Evolutionary conservation across 768 basidiomycete genomes (phyloP).

Genomic region (Clavulina sp.): DNA sequence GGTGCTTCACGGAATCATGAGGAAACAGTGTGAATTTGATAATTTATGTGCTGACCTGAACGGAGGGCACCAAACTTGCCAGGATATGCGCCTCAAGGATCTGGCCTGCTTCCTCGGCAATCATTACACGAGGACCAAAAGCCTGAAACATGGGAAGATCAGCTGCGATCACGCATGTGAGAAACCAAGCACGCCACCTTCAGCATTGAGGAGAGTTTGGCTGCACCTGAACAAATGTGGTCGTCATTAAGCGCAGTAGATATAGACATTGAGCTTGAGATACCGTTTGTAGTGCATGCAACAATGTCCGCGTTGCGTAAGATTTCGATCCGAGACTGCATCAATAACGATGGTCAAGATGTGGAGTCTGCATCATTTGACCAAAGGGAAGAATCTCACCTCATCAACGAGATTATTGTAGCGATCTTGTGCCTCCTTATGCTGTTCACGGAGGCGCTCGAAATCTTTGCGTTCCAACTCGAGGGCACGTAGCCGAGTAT

Average conservation of each 20-base stretch:
- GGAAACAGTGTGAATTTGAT: conserved; percentile 11
- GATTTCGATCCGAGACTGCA: conserved; percentile 37
- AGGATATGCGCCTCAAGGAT: conserved; percentile 65
- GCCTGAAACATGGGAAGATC: conserved; percentile 24
- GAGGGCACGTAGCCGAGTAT: conserved; percentile 22
- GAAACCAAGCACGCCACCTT: conserved; percentile 22
- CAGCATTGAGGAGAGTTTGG: conserved; percentile 41
- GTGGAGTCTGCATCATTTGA: background rate
- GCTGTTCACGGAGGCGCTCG: conserved; percentile 22
- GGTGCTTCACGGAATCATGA: conserved; percentile 27
- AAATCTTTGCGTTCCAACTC: conserved; percentile 26
- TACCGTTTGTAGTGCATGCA: conserved; percentile 64
- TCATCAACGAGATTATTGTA: conserved; percentile 33
- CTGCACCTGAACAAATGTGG: conserved; percentile 34
- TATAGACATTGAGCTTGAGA: background rate
- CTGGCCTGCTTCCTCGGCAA: conserved; percentile 73
- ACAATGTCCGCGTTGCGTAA: conserved; percentile 41
- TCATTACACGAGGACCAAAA: conserved; percentile 38
- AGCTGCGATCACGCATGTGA: background rate
- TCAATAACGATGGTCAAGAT: background rate
- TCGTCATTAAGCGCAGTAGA: background rate
- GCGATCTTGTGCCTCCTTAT: conserved; percentile 24
- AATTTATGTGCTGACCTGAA: background rate
- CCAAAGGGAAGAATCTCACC: conserved; percentile 21
- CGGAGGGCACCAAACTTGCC: conserved; percentile 13